Conservation (phyloP, 176 grass and related monocot genomes). For the Ensete glaucum region DNA sequence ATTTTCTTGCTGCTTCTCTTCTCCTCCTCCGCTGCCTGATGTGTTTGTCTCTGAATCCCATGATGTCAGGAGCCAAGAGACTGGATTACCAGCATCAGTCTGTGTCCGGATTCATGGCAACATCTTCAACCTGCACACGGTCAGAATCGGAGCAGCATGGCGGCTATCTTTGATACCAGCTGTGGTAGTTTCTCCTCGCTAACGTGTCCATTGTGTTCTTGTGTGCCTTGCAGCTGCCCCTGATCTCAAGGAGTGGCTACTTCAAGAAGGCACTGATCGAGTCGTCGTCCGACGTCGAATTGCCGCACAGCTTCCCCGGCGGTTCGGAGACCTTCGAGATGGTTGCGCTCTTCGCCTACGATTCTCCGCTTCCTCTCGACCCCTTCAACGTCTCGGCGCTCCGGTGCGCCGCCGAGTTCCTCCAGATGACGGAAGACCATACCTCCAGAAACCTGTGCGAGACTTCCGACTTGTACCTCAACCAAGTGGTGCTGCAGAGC, state of each 20-base stretch:
- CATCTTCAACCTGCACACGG: constrained; percentile 71
- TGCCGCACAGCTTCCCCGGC: constrained; percentile 47
- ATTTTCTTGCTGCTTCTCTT: no score
- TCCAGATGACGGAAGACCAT: constrained; percentile 41
- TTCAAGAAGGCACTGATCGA: constrained; percentile 33
- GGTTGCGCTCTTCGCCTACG: constrained; percentile 70
- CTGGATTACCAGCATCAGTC: constrained; percentile 40
- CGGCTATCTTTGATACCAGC: no score
- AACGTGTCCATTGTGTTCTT: neutral
- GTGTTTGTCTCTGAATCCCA: no score
- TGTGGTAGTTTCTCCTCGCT: neutral
- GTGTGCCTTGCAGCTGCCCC: constrained; percentile 30
- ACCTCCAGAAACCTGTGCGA: constrained; percentile 36
- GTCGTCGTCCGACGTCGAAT: constrained; percentile 33
- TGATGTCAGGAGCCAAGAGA: constrained; percentile 52
- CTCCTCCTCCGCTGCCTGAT: neutral
- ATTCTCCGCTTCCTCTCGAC: constrained; percentile 50
- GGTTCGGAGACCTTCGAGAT: constrained; percentile 65
- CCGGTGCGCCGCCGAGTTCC: constrained; percentile 64
- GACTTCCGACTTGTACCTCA: constrained; percentile 81
- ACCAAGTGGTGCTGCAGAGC: constrained; percentile 90
- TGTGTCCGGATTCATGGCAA: constrained; percentile 35
- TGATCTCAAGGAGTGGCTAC: constrained; percentile 51
- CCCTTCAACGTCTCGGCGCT: constrained; percentile 77
- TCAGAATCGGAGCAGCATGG: neutral